Percentiles rank a stretch among this genome's conserved stretches.
These are phyloP conservation scores for Conticribra guillardii DNA, from an alignment of 108 stramenopile genomes.

Conservation along the genomic window DNA sequence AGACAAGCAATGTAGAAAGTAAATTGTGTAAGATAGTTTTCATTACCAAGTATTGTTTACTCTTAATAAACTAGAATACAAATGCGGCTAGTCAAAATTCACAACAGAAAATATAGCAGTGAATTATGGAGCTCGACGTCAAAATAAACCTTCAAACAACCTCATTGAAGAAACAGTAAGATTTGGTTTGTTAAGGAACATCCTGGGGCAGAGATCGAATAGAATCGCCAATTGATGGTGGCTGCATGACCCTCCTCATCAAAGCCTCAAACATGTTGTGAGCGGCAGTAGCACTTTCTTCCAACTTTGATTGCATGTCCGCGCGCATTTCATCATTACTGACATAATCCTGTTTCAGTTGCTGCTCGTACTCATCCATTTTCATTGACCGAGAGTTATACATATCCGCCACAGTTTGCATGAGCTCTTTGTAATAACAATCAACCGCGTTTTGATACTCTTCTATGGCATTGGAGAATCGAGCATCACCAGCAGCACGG, in stretches of 20 bases:
- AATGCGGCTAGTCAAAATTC: no score
- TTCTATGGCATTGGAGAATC: constrained; percentile 44
- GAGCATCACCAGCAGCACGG: constrained; percentile 25
- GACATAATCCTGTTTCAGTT: constrained; percentile 39
- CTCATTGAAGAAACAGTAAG: not conserved
- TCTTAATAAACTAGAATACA: not conserved
- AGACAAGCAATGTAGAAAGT: constrained; percentile 1
- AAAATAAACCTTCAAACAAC: no score
- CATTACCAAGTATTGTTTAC: not conserved
- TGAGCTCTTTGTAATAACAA: constrained; percentile 33
- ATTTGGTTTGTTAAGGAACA: not conserved
- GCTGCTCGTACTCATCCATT: constrained; percentile 41
- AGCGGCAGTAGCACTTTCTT: constrained; percentile 41
- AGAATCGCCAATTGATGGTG: not conserved
- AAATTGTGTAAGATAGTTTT: not conserved
- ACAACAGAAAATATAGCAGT: no score
- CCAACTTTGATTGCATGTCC: constrained; percentile 38
- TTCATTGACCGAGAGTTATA: constrained; percentile 32
- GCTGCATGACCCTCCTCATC: constrained; percentile 43
- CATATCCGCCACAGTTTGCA: constrained; percentile 50
- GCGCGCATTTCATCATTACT: constrained; percentile 42
- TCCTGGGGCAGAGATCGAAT: not conserved
- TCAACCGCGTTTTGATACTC: constrained; percentile 30
- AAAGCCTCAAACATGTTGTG: constrained; percentile 31
- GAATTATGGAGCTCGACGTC: no score